A percentile compares a stretch with the other conserved stretches of the same genome.
These are phyloP conservation scores for Coemansia sp. DNA, from an alignment of 192 early-diverging fungal genomes.

Conservation along the genomic window DNA sequence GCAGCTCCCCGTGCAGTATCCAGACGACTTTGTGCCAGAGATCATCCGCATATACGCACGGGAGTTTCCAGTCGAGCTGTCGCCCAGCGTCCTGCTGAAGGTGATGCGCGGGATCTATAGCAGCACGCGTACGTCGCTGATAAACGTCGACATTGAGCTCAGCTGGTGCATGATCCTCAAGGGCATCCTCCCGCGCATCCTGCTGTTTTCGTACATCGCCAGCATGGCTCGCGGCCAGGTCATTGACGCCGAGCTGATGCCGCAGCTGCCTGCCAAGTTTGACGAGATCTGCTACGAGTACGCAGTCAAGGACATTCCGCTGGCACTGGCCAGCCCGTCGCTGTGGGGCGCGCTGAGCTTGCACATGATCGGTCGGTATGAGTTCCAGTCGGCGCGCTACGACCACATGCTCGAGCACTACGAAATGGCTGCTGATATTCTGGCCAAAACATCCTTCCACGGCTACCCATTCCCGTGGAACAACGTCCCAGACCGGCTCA, in stretches of 20 bases:
- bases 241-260: conserved; percentile 42
- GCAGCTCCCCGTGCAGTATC: conserved; percentile 7
- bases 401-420: conserved; percentile 54
- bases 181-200: conserved; percentile 49
- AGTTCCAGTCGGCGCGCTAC: conserved; percentile 55
- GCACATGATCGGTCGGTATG: conserved; percentile 50
- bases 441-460: conserved; percentile 44
- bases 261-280: conserved; percentile 45
- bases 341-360: conserved; percentile 52
- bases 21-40: conserved; percentile 44
- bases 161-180: conserved; percentile 55
- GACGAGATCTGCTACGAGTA: conserved; percentile 57
- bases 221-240: conserved; percentile 56
- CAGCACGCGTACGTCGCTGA: conserved; percentile 49
- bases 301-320: conserved; percentile 32
- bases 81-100: conserved; percentile 42
- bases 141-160: conserved; percentile 54
- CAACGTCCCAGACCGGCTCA: conserved; percentile 26
- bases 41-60: conserved; percentile 41
- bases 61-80: conserved; percentile 46
- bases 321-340: conserved; percentile 38
- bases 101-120: conserved; percentile 52
- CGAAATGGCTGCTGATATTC: conserved; percentile 51
- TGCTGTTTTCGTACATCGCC: conserved; percentile 51
- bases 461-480: conserved; percentile 50